Conservation (phyloP, 116 monocot genomes). For the Thalassia testudinum region DNA sequence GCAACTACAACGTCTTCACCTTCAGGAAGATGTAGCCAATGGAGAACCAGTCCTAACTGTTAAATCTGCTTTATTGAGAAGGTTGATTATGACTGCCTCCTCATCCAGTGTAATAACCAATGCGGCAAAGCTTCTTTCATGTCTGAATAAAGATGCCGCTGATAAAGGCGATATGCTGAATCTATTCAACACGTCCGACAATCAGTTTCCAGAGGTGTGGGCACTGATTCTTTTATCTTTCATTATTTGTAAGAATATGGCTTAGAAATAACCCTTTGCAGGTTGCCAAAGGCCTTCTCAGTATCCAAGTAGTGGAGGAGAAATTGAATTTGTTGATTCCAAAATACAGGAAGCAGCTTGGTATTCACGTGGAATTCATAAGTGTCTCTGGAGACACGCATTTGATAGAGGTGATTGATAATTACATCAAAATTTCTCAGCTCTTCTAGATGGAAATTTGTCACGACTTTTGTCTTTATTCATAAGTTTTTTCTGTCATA, state of each 20-base stretch:
- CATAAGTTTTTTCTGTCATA: no score
- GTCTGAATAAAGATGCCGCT: constrained; percentile 78
- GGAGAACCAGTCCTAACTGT: constrained; percentile 11
- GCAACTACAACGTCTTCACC: constrained; percentile 52
- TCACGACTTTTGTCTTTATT: no score
- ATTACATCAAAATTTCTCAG: no score
- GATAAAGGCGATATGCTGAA: constrained; percentile 57
- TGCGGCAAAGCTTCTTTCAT: constrained; percentile 67
- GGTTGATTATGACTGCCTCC: constrained; percentile 71
- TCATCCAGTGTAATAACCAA: constrained; percentile 52
- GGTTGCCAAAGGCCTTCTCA: constrained; percentile 40
- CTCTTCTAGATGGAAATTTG: no score
- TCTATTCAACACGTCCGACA: constrained; percentile 44
- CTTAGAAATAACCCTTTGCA: constrained; percentile 7
- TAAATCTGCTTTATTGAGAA: constrained; percentile 64
- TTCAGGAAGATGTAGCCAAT: constrained; percentile 23
- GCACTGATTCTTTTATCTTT: background rate
- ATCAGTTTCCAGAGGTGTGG: constrained; percentile 62
- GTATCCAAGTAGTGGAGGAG: constrained; percentile 38
- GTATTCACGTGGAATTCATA: constrained; percentile 62
- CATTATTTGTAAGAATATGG: constrained; percentile 1
- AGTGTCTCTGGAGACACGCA: constrained; percentile 76
- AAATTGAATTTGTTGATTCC: constrained; percentile 61
- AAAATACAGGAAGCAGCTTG: constrained; percentile 66
- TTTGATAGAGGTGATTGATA: constrained; percentile 65